Base-by-base conservation (phyloP, 2,329 filamentous ascomycete species). In the Sporothrix pseudoabietina region DNA sequence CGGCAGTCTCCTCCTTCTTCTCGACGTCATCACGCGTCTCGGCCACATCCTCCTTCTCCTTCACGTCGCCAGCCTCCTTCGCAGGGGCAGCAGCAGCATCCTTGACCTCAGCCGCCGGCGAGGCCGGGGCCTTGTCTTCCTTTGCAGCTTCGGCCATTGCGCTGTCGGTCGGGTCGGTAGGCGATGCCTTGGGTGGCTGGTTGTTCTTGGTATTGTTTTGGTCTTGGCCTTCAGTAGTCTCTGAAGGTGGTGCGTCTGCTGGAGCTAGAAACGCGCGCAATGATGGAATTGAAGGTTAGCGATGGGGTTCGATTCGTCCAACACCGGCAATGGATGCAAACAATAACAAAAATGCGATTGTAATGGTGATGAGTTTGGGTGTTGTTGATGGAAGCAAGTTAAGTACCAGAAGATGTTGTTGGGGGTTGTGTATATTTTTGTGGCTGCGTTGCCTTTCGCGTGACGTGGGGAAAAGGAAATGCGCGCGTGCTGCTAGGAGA, bases 51-150 rank as follows among this genome's bases (percentile, higher is more conserved):
- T 78, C 75, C 66, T 77, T 79, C 78, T 78, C 75, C 66, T 77
- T 79, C 78, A 82, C 80, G 72, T 82, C 76, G 44, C 61, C 57
- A n/a, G 54, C n/a, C 41, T 41, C 47, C 71, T 52, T 69, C 14
- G 52, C 54, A 16, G 69, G 49, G 35, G 14, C 44, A 49, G 63
- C 32, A 14, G 59, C 49, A 16, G 26, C 35, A 16, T 52, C 61
- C 52, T 68, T 59, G 32, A 72, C 52, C 59, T 93, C 91, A 19
- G 79, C 66, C 69, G 80, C 80, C 68, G 80, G 80, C 19, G 68
- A 69, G 32, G 68, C 66, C 39, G 68, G 65, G 69, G 70, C 70
- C 49, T 73, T 72, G 70, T 72, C 72, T 47, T 74, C 72, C 35
- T 72, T 73, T n/a, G 71, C 69, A 47, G 69, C 71, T 65, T 75